These are phyloP conservation scores for Babesia ovis DNA, from an alignment of 169 alveolate species.

Conservation along the genomic window DNA sequence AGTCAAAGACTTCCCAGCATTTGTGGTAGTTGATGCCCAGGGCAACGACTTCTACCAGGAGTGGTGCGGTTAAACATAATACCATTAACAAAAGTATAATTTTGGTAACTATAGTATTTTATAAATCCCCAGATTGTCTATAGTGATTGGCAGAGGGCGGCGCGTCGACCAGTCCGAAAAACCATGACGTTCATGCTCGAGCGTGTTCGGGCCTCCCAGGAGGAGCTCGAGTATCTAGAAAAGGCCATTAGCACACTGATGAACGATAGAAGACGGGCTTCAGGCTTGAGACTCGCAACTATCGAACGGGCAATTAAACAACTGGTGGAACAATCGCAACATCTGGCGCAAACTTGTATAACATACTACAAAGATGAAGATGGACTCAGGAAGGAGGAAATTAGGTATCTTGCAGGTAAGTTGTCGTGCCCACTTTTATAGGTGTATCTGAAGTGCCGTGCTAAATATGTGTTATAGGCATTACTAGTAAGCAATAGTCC, in stretches of 20 bases:
- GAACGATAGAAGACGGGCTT: constrained; percentile 55
- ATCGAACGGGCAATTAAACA: constrained; percentile 61
- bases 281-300: constrained; percentile 62
- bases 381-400: constrained; percentile 68
- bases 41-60: constrained; percentile 85
- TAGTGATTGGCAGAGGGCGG: not conserved
- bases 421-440: not conserved
- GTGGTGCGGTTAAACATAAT: constrained; percentile 57
- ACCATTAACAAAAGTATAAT: not conserved
- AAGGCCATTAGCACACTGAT: constrained; percentile 63
- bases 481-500: no score
- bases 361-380: constrained; percentile 60
- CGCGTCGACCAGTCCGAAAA: constrained; percentile 10
- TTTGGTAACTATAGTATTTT: not conserved
- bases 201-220: constrained; percentile 64
- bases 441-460: not conserved
- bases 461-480: no score
- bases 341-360: constrained; percentile 45
- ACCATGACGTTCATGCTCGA: constrained; percentile 65
- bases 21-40: constrained; percentile 83
- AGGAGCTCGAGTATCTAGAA: constrained; percentile 69
- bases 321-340: constrained; percentile 60
- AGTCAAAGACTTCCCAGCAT: constrained; percentile 88
- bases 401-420: constrained; percentile 60
- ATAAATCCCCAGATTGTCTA: not conserved